Conservation (phyloP, 2,329 filamentous ascomycete genomes). For the Coniosporium tulheliwenetii region DNA sequence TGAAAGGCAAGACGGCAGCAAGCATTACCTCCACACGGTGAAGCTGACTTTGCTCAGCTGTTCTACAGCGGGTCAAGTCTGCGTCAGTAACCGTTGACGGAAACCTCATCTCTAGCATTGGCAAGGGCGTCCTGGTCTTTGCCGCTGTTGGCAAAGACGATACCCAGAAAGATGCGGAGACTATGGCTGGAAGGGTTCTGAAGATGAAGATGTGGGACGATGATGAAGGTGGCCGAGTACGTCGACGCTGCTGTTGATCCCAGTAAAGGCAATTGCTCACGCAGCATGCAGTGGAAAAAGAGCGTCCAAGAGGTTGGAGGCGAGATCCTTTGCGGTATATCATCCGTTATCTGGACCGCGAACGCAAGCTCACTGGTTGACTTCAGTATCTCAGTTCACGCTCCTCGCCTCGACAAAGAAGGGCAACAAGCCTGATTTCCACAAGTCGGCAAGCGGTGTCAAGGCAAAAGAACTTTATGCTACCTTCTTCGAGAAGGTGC, state of each 20-base stretch:
- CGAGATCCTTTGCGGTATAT: constrained; percentile 82
- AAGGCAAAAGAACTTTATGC: constrained; percentile 73
- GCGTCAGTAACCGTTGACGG: constrained; percentile 92
- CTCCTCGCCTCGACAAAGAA: constrained; percentile 88
- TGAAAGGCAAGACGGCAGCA: too few relatives aligned
- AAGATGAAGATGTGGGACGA: constrained; percentile 90
- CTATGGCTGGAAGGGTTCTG: constrained; percentile 69
- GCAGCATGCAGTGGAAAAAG: constrained; percentile 59
- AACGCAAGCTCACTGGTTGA: constrained; percentile 1
- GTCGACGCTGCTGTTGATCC: background rate
- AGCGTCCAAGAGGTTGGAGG: constrained; percentile 78
- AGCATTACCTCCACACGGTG: background rate
- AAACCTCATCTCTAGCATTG: constrained; percentile 78
- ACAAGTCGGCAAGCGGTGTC: constrained; percentile 64
- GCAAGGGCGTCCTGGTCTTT: constrained; percentile 77
- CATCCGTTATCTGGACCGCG: background rate
- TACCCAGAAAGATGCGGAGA: constrained; percentile 73
- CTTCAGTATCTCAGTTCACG: constrained; percentile 86
- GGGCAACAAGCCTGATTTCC: constrained; percentile 89
- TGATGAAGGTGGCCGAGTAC: constrained; percentile 51
- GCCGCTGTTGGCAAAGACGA: constrained; percentile 84
- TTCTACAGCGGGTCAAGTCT: constrained; percentile 85
- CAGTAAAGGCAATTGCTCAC: background rate
- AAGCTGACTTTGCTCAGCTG: constrained; percentile 39
- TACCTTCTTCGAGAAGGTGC: constrained; percentile 64